Evolutionary conservation across 371 early-diverging fungal genomes (phyloP).

Genomic region (Entomophthora muscae): DNA sequence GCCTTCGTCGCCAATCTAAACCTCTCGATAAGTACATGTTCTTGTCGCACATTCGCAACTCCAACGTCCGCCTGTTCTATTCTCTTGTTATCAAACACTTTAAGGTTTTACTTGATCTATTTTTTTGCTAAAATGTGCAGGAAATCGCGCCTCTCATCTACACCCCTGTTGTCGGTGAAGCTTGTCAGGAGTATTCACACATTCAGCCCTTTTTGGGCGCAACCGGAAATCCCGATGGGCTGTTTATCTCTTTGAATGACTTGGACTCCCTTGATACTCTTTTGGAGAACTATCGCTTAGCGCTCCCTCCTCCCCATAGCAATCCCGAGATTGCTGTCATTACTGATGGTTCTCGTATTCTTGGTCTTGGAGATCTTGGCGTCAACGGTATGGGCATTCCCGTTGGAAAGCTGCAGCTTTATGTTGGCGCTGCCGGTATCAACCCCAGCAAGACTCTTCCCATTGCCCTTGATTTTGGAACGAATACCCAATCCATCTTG

Average conservation of each 20-base stretch:
- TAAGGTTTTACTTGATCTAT: constrained; percentile 22
- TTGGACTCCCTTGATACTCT: constrained; percentile 44
- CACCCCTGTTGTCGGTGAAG: constrained; percentile 83
- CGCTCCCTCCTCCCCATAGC: constrained; percentile 18
- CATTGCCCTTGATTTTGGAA: constrained; percentile 76
- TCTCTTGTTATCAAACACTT: constrained; percentile 50
- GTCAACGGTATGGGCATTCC: constrained; percentile 85
- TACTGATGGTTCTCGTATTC: constrained; percentile 82
- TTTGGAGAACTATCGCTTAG: constrained; percentile 39
- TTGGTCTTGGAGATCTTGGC: constrained; percentile 84
- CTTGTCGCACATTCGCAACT: constrained; percentile 57
- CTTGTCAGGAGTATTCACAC: constrained; percentile 72
- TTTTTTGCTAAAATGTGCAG: constrained; percentile 13
- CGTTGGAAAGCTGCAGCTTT: constrained; percentile 78
- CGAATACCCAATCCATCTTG: constrained; percentile 53
- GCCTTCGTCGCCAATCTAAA: constrained; percentile 38
- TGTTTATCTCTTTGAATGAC: constrained; percentile 62
- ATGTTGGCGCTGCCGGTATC: constrained; percentile 78
- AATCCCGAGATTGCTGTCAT: constrained; percentile 67
- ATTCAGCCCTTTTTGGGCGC: constrained; percentile 67
- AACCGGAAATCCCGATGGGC: constrained; percentile 62
- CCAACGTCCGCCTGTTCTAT: constrained; percentile 63
- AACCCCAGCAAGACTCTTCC: constrained; percentile 73
- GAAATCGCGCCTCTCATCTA: constrained; percentile 68
- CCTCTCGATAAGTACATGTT: constrained; percentile 65